Conservation (phyloP, 208 protist genomes). For the Trypanosoma cruzi region DNA sequence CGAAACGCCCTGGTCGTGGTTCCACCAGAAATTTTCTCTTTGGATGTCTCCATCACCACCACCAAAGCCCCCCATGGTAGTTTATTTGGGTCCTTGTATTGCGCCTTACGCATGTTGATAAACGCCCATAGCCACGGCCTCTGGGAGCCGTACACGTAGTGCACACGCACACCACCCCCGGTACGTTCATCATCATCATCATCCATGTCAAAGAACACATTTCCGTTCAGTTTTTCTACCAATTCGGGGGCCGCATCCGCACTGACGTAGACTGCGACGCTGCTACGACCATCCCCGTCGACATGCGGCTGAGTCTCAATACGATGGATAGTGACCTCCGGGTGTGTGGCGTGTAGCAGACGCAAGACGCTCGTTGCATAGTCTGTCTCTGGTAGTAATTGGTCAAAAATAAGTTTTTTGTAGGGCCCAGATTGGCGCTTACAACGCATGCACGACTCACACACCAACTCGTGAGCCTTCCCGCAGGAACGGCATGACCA, state of each 20-base stretch:
- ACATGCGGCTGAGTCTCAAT: conserved; percentile 46
- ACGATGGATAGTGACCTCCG: conserved; percentile 50
- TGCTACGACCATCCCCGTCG: conserved; percentile 42
- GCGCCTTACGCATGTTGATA: background rate
- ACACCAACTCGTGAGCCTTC: conserved; percentile 51
- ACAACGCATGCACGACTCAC: conserved; percentile 66
- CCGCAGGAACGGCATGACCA: conserved; percentile 64
- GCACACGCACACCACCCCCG: conserved; percentile 29
- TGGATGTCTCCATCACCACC: conserved; percentile 15
- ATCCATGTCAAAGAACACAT: conserved; percentile 70
- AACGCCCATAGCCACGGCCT: conserved; percentile 56
- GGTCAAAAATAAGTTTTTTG: conserved; percentile 64
- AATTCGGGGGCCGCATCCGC: conserved; percentile 38
- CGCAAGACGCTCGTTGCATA: conserved; percentile 38
- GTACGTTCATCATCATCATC: background rate
- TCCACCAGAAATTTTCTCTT: background rate
- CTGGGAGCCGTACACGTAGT: conserved; percentile 71
- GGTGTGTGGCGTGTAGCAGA: conserved; percentile 62
- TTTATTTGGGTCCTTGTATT: background rate
- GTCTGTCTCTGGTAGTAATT: conserved; percentile 57
- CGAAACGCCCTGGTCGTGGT: background rate
- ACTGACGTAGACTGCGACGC: conserved; percentile 65
- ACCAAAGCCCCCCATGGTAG: conserved; percentile 34
- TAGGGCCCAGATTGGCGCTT: conserved; percentile 27
- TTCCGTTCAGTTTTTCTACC: conserved; percentile 45